A percentile compares a stretch with the other conserved stretches of the same genome.
These are phyloP conservation scores for Xylaria polymorpha DNA, from an alignment of 2,329 filamentous ascomycete species.

Conservation along the genomic window DNA sequence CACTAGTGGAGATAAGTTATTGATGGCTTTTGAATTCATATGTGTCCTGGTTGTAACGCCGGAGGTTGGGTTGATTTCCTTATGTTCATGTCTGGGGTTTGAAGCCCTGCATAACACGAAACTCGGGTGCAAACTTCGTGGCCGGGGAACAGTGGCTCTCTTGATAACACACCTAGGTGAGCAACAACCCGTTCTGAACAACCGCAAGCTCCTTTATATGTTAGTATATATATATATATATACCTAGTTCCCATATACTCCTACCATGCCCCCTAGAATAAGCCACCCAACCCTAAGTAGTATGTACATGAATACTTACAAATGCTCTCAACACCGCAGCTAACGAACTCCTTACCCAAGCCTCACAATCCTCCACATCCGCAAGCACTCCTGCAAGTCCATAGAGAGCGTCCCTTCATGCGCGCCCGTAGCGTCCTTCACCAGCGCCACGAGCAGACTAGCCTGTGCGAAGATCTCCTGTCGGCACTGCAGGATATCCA, in stretches of 20 bases:
- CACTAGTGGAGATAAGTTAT: too few species aligned
- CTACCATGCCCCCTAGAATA: neutral
- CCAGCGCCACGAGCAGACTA: slow-evolving; percentile 59
- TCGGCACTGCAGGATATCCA: slow-evolving; percentile 53
- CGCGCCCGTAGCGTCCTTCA: slow-evolving; percentile 59
- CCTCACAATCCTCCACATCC: slow-evolving; percentile 65
- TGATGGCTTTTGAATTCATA: too few species aligned
- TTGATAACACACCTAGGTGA: too few species aligned
- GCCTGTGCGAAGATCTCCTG: slow-evolving; percentile 60
- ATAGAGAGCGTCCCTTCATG: slow-evolving; percentile 61
- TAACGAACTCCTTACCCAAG: slow-evolving; percentile 54
- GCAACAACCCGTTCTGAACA: too few species aligned
- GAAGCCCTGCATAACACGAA: too few species aligned
- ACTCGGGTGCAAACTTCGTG: too few species aligned
- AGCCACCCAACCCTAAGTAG: neutral
- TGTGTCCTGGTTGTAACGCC: too few species aligned
- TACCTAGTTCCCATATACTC: neutral
- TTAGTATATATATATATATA: neutral
- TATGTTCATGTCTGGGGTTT: too few species aligned
- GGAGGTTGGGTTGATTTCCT: too few species aligned
- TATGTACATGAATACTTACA: neutral
- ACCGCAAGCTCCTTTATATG: too few species aligned
- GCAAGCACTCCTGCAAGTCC: slow-evolving; percentile 66
- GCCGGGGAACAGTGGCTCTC: too few species aligned
- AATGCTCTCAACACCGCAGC: neutral